Conservation (phyloP, 2,329 filamentous ascomycete genomes). For the Pyrenochaeta sp. region DNA sequence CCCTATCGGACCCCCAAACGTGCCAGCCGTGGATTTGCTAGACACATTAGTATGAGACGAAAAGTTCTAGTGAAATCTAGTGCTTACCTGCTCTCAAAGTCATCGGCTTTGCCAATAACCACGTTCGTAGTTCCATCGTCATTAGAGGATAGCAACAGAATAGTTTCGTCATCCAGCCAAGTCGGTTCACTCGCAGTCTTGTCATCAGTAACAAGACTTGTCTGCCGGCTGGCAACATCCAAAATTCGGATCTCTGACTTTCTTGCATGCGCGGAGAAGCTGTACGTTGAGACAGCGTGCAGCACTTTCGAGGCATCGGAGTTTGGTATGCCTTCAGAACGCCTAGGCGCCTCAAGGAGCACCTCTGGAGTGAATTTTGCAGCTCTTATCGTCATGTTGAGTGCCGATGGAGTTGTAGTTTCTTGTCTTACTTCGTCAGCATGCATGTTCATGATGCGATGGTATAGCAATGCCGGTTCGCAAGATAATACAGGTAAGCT, state of each 20-base stretch:
- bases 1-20: constrained; percentile 55
- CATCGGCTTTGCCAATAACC: constrained; percentile 40
- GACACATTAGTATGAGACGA: constrained; percentile 4
- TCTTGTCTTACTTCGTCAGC: constrained; percentile 13
- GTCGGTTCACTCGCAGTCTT: constrained; percentile 71
- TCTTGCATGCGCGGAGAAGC: constrained; percentile 76
- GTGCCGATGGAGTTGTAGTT: neutral
- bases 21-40: constrained; percentile 52
- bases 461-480: too few species aligned
- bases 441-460: neutral
- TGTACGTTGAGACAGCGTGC: constrained; percentile 78
- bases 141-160: constrained; percentile 61
- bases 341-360: constrained; percentile 76
- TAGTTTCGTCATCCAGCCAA: constrained; percentile 76
- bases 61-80: neutral
- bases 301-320: constrained; percentile 68
- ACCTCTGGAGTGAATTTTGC: constrained; percentile 79
- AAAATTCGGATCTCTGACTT: constrained; percentile 74
- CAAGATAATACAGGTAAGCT: too few species aligned
- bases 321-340: constrained; percentile 75
- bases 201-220: constrained; percentile 70
- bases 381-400: constrained; percentile 72
- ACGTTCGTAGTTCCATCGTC: constrained; percentile 51
- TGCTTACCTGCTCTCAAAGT: constrained; percentile 42
- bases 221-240: constrained; percentile 71